Conservation (phyloP, 768 basidiomycete genomes). For the Lactarius sp. region DNA sequence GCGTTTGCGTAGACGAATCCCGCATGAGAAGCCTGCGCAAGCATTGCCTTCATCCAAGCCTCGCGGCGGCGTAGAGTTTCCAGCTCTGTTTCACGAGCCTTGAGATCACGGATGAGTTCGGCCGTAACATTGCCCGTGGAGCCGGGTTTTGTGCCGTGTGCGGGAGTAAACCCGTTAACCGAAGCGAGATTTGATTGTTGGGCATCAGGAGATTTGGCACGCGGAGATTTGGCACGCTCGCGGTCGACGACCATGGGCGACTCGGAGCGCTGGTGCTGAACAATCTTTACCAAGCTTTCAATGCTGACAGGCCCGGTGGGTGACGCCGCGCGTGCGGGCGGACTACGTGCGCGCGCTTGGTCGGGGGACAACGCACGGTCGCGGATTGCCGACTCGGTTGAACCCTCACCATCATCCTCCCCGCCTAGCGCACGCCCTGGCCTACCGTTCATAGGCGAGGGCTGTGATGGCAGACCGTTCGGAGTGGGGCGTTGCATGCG, state of each 20-base stretch:
- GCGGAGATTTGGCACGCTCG: constrained; percentile 46
- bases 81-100: constrained; percentile 76
- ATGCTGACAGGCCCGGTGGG: constrained; percentile 43
- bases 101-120: constrained; percentile 75
- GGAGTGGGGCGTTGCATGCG: constrained; percentile 38
- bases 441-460: constrained; percentile 35
- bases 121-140: constrained; percentile 68
- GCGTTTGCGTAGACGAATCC: constrained; percentile 64
- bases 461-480: constrained; percentile 41
- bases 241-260: constrained; percentile 53
- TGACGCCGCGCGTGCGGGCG: constrained; percentile 47
- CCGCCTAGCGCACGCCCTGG: constrained; percentile 47
- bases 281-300: constrained; percentile 48
- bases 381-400: constrained; percentile 38
- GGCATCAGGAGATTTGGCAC: constrained; percentile 55
- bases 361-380: constrained; percentile 57
- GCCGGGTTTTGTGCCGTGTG: constrained; percentile 41
- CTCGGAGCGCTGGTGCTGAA: constrained; percentile 53
- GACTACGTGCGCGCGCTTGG: constrained; percentile 54
- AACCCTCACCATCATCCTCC: constrained; percentile 51
- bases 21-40: constrained; percentile 66
- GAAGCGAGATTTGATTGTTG: constrained; percentile 35
- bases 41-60: constrained; percentile 79
- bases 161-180: constrained; percentile 45
- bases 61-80: constrained; percentile 72